These are phyloP conservation scores for Kodamaea neixiangensis DNA, from an alignment of 805 yeast species.

Conservation along the genomic window DNA sequence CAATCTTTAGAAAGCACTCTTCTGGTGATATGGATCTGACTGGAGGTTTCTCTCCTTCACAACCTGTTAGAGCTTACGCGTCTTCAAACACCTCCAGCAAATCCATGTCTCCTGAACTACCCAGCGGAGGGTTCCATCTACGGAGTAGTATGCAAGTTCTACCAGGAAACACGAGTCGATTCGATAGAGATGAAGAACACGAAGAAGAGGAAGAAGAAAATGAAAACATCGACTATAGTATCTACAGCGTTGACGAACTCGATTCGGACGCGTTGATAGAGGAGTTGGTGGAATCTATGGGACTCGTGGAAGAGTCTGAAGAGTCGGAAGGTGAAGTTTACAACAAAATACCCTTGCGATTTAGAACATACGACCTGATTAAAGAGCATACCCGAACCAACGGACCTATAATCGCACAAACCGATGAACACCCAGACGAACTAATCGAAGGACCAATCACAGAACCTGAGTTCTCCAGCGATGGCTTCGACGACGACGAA, in stretches of 20 bases:
- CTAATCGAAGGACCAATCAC: background rate
- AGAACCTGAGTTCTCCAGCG: constrained; percentile 5
- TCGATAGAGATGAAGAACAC: background rate
- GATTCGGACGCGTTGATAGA: constrained; percentile 10
- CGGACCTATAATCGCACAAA: background rate
- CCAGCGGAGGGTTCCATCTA: background rate
- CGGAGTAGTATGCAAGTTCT: background rate
- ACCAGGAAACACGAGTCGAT: background rate
- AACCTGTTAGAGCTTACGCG: background rate
- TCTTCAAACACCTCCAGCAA: background rate
- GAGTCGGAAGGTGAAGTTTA: background rate
- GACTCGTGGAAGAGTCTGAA: constrained; percentile 1
- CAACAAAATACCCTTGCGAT: background rate
- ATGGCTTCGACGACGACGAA: constrained; percentile 1
- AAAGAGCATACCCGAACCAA: background rate
- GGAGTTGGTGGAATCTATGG: constrained; percentile 7
- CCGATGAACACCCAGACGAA: background rate
- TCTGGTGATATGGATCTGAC: background rate
- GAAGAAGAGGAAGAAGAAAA: background rate
- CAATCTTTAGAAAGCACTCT: background rate
- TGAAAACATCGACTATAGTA: constrained; percentile 1
- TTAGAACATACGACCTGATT: background rate
- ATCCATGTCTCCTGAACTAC: background rate
- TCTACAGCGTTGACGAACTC: constrained; percentile 7
- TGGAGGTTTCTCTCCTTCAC: background rate